Conservation (phyloP, 2,329 filamentous ascomycete genomes). For the Colletotrichum plurivorum region DNA sequence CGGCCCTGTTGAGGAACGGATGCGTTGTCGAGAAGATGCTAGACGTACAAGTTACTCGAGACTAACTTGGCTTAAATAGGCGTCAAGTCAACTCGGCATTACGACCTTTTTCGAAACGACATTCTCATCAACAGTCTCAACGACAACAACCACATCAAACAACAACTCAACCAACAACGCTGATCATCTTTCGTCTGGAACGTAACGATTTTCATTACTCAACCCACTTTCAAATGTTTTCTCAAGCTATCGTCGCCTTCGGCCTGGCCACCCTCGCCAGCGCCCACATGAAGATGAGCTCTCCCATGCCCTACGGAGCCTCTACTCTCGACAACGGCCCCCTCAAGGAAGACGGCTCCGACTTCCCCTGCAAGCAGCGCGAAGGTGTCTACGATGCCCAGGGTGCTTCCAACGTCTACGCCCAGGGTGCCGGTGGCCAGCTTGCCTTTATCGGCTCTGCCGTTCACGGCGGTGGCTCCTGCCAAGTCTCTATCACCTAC, state of each 20-base stretch:
- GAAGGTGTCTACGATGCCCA: constrained; percentile 61
- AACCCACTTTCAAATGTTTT: constrained; percentile 64
- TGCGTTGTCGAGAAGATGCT: constrained; percentile 36
- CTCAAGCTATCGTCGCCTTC: constrained; percentile 64
- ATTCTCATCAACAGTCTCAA: constrained; percentile 36
- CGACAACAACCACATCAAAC: constrained; percentile 15
- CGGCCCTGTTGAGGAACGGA: constrained; percentile 33
- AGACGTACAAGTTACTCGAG: constrained; percentile 10
- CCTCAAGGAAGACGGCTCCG: constrained; percentile 67
- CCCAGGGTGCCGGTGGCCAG: constrained; percentile 71
- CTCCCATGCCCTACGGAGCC: constrained; percentile 74
- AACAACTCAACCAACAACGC: constrained; percentile 4
- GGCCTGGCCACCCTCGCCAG: constrained; percentile 72
- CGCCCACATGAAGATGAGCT: constrained; percentile 83
- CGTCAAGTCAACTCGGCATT: constrained; percentile 21
- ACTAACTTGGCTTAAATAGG: constrained; percentile 35
- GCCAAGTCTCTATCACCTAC: constrained; percentile 89
- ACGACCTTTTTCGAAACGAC: neutral
- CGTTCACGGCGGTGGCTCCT: constrained; percentile 91
- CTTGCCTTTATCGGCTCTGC: constrained; percentile 80
- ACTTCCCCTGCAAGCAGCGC: constrained; percentile 88
- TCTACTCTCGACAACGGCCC: constrained; percentile 71
- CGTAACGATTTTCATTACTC: constrained; percentile 49
- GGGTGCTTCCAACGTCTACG: constrained; percentile 70
- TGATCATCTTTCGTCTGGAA: constrained; percentile 55